Evolutionary conservation across 495 filamentous ascomycete genomes (phyloP), one percentile per base, ranked within the genome.

Genomic region (Cercophora scortea): DNA sequence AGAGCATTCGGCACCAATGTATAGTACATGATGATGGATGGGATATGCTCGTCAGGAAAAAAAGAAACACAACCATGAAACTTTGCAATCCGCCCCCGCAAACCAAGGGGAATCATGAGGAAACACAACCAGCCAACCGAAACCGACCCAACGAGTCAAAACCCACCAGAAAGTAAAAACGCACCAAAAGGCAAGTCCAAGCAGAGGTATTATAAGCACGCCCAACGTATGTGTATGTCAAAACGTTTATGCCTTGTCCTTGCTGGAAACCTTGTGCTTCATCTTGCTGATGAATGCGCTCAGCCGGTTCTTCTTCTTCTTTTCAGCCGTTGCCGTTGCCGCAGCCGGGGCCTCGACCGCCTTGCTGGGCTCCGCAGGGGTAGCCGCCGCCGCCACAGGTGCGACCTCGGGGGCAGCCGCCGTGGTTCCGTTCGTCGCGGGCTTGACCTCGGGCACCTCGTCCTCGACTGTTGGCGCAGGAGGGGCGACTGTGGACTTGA

Each of bases 241-340:
- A 25, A 46, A 46, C 9, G 49, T 41, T 45, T 41, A 56, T 8
- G 52, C 50, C 56, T 65, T 65, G 44, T 64, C 53, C 60, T 67
- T 68, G 54, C 49, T 39, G 41, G 62, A 54, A 32, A 84, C 59
- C 68, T 75, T 84, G 47, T 74, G 73, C 73, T 81, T 84, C 43
- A 86, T 48, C 63, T 75, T 79, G 56, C 70, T 73, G 50, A 85
- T 76, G 53, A 86, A 68, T 55, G 74, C 70, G 48, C 66, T 75
- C 50, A 82, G 59, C 61, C 83, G 78, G 65, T 78, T 74, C 74
- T 78, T 84, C 76, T 78, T 80, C 66, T 78, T 77, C 61, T 66
- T 71, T 50, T 74, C 67, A n/a, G 61, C 53, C 64, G 66, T 51
- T 49, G 67, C 50, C 44, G 61, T 42, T 40, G 51, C 61, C 35